Evolutionary conservation across 2,329 filamentous ascomycete genomes (phyloP), one percentile per base, ranked within the genome.

Genomic region (Phialemonium atrogriseum): DNA sequence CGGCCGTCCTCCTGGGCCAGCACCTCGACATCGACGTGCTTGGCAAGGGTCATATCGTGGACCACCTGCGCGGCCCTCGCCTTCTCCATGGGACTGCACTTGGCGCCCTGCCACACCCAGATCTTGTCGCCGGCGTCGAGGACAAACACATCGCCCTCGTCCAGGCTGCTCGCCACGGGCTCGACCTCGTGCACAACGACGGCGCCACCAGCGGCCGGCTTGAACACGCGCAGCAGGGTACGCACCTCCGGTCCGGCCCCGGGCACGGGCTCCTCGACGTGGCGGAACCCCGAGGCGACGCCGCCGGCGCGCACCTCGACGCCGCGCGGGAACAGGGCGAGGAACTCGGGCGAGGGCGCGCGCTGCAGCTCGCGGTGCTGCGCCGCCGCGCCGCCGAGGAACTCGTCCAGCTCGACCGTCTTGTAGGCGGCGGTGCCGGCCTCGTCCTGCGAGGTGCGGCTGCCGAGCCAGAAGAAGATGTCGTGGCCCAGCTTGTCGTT

Each of bases 391-490:
- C 77, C 77, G 24, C 65, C 58, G 30, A 83, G 51, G 46, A 78
- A 80, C 52, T 81, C 77, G 44, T 82, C 78, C 11, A 83, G 60
- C 52, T 82, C 78, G 15, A 80, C 76, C 0, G 77, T 79, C 60
- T 82, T 83, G 58, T 83, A 80, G 2, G 78, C 77, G 0, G 78
- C 78, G 0, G 71, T 75, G 11, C 77, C 78, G 2, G 77, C 76
- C 55, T 83, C 78, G 41, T 82, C 78, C 55, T 80, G 75, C 3
- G 72, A 68, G 1, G 77, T 82, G 46, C 79, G 70, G 31, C 54
- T 61, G 5, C 78, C 78, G 1, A 82, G 64, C 77, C 77, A 83
- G 58, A 82, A 82, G 62, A 77, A 82, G 46, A 82, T 68, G 30
- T 81, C 76, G 44, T 82, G 77, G 24, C 56, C 59, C 5, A 80